Evolutionary conservation across 495 filamentous ascomycete species (phyloP).

Genomic region (Trichoderma gamsii): DNA sequence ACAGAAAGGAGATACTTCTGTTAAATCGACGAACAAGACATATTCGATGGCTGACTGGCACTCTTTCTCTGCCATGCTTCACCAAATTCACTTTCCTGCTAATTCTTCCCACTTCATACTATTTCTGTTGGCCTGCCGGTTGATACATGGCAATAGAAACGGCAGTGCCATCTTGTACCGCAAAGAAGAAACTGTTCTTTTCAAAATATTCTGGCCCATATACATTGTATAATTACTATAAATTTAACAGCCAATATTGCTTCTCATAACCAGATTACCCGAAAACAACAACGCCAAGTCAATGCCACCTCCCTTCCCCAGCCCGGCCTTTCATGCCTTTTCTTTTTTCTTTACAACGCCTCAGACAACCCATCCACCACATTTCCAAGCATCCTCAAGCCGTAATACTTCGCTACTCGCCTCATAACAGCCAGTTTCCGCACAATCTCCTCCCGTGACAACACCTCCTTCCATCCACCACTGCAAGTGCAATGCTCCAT

Average conservation of each 20-base stretch:
- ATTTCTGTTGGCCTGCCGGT: too few species aligned
- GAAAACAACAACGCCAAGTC: neutral
- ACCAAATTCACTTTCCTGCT: too few species aligned
- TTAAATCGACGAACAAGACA: too few species aligned
- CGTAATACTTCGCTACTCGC: slow-evolving; percentile 71
- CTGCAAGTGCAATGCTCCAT: slow-evolving; percentile 95
- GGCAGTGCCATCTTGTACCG: too few species aligned
- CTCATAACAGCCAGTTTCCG: slow-evolving; percentile 60
- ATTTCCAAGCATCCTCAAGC: slow-evolving; percentile 68
- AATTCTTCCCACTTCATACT: too few species aligned
- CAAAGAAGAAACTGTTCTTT: neutral
- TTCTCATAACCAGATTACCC: neutral
- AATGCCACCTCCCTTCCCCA: neutral
- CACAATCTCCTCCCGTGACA: slow-evolving; percentile 62
- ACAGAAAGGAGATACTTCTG: too few species aligned
- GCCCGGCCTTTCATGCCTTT: neutral
- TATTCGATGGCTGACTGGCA: too few species aligned
- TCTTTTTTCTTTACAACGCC: slow-evolving; percentile 24
- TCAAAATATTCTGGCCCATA: neutral
- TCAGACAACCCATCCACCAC: slow-evolving; percentile 59
- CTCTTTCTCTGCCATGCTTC: too few species aligned
- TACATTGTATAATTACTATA: neutral
- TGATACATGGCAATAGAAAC: too few species aligned
- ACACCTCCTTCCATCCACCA: slow-evolving; percentile 69
- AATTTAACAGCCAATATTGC: neutral